Evolutionary conservation across 768 basidiomycete genomes (phyloP), one percentile per base, ranked within the genome.

Genomic region (Pulveroboletus sp.): DNA sequence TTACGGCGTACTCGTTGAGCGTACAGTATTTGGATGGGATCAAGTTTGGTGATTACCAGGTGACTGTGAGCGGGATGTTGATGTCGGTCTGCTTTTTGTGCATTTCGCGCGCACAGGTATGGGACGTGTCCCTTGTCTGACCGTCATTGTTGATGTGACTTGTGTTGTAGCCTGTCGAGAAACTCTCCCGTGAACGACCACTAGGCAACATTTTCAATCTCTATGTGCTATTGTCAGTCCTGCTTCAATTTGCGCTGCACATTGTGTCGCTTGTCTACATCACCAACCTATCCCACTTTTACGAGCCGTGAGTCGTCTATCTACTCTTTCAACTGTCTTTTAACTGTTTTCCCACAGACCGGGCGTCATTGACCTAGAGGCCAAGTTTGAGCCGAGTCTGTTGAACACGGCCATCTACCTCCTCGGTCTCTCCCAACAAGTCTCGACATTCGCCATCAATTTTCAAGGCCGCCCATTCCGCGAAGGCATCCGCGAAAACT

Each of bases 61-160:
- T 97, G 29, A 97, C 95, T 2, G 84, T 99, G 51, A 97, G 90
- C 1, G 97, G 97, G 19, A 66, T 66, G 65, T 75, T 98, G 63
- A 97, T 99, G 94, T 94, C 90, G 24, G 90, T 98, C 24, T 99
- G 95, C 68, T 99, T 99, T 82, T 72, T 97, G 66, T 97, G 94
- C 66, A 97, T 99, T 50, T 99, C 95, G 25, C 81, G 95, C 8
- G 95, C 95, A 12, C 93, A 94, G 83, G 95, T 94, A 58, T 32
- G 81, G 62, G 43, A 7, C 32, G 46, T 12, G 7, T n/a, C 5
- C 19, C 6, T 21, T 27, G 17, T n/a, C 5, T 5, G 20, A 33
- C 1, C 29, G n/a, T 49, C 7, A 17, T 50, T 37, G 8, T n/a
- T 49, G 41, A 62, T 23, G 9, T 33, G 13, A 9, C 5, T 31